Base-by-base conservation (phyloP, 202 grass and related monocot genomes). In the Panicum hallii region DNA sequence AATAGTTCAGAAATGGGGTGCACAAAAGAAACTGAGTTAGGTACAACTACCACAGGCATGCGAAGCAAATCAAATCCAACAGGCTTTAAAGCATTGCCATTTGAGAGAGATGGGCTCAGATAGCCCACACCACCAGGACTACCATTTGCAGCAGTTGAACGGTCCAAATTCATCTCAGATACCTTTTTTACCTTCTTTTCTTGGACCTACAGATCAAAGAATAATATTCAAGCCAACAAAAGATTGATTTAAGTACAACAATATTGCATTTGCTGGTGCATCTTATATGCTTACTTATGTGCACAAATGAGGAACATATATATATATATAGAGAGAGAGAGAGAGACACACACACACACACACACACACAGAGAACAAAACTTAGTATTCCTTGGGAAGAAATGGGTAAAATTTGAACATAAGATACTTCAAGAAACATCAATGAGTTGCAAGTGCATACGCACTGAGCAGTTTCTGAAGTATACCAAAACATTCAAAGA, bases 151-250 rank as follows among this genome's bases (percentile, higher is more conserved):
- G 26, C 79, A 82, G 88, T 84, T 94, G 88, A 85, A 90, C 57
- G 64, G 76, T 81, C 70, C 82, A 94, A 76, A 91, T 97, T 99
- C 91, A 91, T 93, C 80, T 91, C 90, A 32, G 84, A 89, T 53
- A 99, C 81, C 83, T 89, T 92, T 74, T 99, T 99, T 26, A 99
- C 77, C 87, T 99, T 99, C 88, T 97, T 99, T 89, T 99, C 97
- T 94, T 94, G 93, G 58, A 97, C 97, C 97, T 99, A 86, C 47
- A 84, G n/a, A 70, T 80, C 47, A 82, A 11, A 64, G 16, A 70
- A 56, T 50, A 88, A 74, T 60, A 19, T 20, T 53, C 43, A 70
- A 53, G 48, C 23, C 32, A 87, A 67, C 12, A 82, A 66, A 76
- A 77, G 28, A 54, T 72, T 48, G 9, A 77, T 42, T 34, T 65